Evolutionary conservation across 805 yeast species (phyloP), one percentile per base, ranked within the genome.

Genomic region (Myxozyma udenii): DNA sequence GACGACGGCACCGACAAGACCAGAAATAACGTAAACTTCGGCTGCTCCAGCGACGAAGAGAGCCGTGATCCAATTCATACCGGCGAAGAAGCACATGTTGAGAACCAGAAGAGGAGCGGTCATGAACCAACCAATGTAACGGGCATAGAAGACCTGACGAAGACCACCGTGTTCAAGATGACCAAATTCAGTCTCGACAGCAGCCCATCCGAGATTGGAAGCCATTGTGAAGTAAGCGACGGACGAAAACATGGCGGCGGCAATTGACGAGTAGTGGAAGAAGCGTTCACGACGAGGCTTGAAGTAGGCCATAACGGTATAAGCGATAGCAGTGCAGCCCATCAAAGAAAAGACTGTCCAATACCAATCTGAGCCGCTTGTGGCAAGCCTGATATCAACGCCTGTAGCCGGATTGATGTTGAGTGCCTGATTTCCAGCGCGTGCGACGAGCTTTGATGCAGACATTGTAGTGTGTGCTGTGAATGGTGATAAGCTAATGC

Each of bases 281-380:
- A 73, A 62, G 51, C 75, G 66, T 51, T 71, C 67, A 40, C 61
- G 61, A 9, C 66, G 62, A 19, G 70, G 69, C n/a, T 45, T 53
- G n/a, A 37, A 40, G 49, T 25, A 66, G 56, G 67, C 64, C 30
- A 67, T 43, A 24, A 57, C 58, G 38, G 62, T 53, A 56, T 60
- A 55, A n/a, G 62, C 44, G n/a, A 74, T 24, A 3, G 78, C 62
- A 14, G 73, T 62, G 0, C 73, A 41, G 18, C 71, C 71, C 60
- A 79, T 75, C 35, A 79, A 46, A 3, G 78, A 65, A 61, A 82
- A 80, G 14, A 70, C 82, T 1, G 86, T 76, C 85, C 85, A 82
- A 58, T 78, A 71, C 85, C 85, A 82, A 64, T 78, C 78, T 5
- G 85, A 80, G 64, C 87, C 86, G 61, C 76, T 79, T 11, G 63